A percentile compares a stretch with the other conserved stretches of the same genome.
phyloP scores from a whole-genome alignment of 176 grass and related monocot species.

The Thalia dealbata region DNA sequence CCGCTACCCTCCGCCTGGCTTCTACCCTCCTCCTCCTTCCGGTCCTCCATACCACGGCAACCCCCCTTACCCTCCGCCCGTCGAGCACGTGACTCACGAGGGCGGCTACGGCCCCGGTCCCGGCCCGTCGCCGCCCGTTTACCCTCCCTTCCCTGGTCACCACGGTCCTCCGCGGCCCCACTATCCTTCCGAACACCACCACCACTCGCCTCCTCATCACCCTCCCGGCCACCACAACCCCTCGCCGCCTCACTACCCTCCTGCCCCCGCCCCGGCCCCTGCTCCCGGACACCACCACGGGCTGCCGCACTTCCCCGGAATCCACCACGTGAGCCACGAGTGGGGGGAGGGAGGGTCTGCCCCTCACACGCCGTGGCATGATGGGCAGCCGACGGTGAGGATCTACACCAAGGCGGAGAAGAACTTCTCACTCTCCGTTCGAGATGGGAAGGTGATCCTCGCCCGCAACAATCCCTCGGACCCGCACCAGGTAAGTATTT shows the following conservation, averaged over 20 bases:
- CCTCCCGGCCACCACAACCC: neutral
- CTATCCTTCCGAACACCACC: neutral
- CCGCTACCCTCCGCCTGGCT: neutral
- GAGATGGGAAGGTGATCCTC: conserved; percentile 66
- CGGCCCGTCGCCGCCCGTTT: neutral
- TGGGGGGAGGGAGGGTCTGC: neutral
- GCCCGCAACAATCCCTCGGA: conserved; percentile 58
- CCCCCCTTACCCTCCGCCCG: neutral
- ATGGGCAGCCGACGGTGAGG: conserved; percentile 51
- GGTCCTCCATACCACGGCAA: neutral
- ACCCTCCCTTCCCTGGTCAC: no score
- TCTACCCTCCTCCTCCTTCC: conserved; percentile 34
- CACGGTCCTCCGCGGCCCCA: neutral
- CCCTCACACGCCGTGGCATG: neutral
- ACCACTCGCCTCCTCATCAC: neutral
- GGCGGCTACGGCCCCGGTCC: neutral
- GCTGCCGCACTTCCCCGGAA: neutral
- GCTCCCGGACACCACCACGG: neutral
- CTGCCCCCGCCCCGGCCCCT: neutral
- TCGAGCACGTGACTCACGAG: neutral
- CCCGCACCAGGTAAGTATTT: conserved; percentile 41
- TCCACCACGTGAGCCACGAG: conserved; percentile 12
- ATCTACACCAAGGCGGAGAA: conserved; percentile 72
- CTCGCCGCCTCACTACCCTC: neutral
- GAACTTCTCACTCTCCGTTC: conserved; percentile 54